These are phyloP conservation scores for Komagataella kurtzmanii DNA, from an alignment of 805 yeast species.

Conservation along the genomic window DNA sequence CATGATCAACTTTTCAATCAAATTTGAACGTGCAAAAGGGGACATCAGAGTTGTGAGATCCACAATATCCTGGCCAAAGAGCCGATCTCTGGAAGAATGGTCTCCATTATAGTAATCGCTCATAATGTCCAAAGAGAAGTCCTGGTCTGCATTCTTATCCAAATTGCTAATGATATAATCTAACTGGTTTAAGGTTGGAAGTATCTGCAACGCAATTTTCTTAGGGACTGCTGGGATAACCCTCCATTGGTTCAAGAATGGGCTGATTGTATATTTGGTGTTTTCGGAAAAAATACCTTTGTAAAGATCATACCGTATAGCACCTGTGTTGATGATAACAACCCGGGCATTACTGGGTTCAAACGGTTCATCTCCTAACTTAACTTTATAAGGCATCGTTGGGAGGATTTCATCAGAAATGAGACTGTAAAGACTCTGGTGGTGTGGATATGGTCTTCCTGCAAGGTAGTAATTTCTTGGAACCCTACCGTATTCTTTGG, in stretches of 20 bases:
- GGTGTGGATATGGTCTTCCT: slow-evolving; percentile 48
- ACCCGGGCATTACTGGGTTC: slow-evolving; percentile 25
- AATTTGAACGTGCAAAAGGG: slow-evolving; percentile 11
- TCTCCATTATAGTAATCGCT: not conserved
- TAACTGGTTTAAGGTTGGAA: slow-evolving; percentile 42
- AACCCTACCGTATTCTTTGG: slow-evolving; percentile 50
- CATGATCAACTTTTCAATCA: not conserved
- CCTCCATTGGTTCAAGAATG: slow-evolving; percentile 74
- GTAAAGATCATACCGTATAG: slow-evolving; percentile 75
- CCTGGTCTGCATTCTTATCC: not conserved
- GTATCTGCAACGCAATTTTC: slow-evolving; percentile 37
- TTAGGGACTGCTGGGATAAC: slow-evolving; percentile 46
- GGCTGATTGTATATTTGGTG: slow-evolving; percentile 71
- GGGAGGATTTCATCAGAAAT: slow-evolving; percentile 46
- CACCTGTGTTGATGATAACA: slow-evolving; percentile 73
- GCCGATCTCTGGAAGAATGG: not conserved
- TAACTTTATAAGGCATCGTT: not conserved
- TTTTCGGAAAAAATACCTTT: slow-evolving; percentile 76
- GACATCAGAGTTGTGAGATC: slow-evolving; percentile 11
- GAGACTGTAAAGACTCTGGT: slow-evolving; percentile 43
- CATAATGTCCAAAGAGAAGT: slow-evolving; percentile 1
- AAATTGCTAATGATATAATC: slow-evolving; percentile 24
- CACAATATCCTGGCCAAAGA: slow-evolving; percentile 6
- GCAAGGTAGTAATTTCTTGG: slow-evolving; percentile 52
- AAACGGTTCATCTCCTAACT: not conserved